These are phyloP conservation scores for Pisolithus orientalis DNA, from an alignment of 768 basidiomycete genomes.

Conservation along the genomic window DNA sequence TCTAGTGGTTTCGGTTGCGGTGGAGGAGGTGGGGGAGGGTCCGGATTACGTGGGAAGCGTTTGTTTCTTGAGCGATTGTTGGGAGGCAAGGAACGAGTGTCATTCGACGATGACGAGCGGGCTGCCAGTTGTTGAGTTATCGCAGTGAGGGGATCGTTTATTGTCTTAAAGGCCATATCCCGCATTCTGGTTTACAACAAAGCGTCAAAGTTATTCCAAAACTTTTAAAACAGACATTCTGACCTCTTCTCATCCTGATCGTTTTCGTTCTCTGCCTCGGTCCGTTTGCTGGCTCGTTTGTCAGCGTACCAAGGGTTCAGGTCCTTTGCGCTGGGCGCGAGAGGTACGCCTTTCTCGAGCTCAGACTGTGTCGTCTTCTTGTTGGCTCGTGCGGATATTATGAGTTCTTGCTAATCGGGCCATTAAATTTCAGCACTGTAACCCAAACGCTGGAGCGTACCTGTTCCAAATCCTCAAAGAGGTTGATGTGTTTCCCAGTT, in stretches of 20 bases:
- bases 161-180: slow-evolving; percentile 56
- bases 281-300: slow-evolving; percentile 15
- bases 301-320: slow-evolving; percentile 73
- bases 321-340: slow-evolving; percentile 72
- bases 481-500: slow-evolving; percentile 68
- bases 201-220: too few species aligned
- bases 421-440: slow-evolving; percentile 1
- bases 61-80: slow-evolving; percentile 10
- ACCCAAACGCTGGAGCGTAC: slow-evolving; percentile 27
- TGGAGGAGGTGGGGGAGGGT: slow-evolving; percentile 3
- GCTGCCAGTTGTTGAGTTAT: slow-evolving; percentile 62
- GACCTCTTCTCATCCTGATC: slow-evolving; percentile 32
- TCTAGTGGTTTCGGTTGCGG: slow-evolving; percentile 30
- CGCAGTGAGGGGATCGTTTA: slow-evolving; percentile 67
- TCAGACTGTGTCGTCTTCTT: slow-evolving; percentile 45
- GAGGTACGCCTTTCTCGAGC: slow-evolving; percentile 63
- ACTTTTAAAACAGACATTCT: background rate
- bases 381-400: slow-evolving; percentile 41
- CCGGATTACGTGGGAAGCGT: slow-evolving; percentile 6
- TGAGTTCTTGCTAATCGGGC: slow-evolving; percentile 35
- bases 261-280: slow-evolving; percentile 24
- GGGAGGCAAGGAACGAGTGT: slow-evolving; percentile 13
- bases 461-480: slow-evolving; percentile 79
- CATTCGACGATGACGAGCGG: slow-evolving; percentile 23
- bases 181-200: slow-evolving; percentile 38